Conservation (phyloP, 2,329 filamentous ascomycete genomes). For the Hymenoscyphus albidus region DNA sequence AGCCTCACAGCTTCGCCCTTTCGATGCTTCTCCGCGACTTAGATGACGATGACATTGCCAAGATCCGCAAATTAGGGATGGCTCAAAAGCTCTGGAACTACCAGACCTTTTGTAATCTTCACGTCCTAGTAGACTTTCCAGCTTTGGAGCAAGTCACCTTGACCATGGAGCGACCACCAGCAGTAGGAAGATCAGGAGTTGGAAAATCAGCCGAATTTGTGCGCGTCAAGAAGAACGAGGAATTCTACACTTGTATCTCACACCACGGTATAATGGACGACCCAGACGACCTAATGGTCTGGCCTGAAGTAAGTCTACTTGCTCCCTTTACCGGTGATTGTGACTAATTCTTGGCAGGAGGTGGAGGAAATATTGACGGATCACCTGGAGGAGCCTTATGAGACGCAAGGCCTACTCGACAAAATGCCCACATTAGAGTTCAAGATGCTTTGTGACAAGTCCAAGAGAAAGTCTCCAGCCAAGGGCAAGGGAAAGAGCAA, state of each 20-base stretch:
- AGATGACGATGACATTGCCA: conserved; percentile 1
- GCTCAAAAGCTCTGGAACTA: conserved; percentile 5
- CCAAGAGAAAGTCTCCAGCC: background rate
- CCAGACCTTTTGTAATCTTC: conserved; percentile 6
- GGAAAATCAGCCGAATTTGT: background rate
- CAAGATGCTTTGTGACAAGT: background rate
- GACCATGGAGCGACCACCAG: background rate
- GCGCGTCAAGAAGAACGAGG: background rate
- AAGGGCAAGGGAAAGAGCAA: conserved; percentile 3
- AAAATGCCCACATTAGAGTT: conserved; percentile 3
- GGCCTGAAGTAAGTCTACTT: background rate
- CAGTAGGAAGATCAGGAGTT: background rate
- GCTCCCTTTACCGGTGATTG: background rate
- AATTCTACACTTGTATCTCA: background rate
- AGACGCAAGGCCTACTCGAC: background rate
- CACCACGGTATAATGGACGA: background rate
- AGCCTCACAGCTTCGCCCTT: background rate
- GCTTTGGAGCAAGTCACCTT: background rate
- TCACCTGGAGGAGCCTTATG: background rate
- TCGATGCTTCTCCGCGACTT: background rate
- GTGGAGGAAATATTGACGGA: background rate
- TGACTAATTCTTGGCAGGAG: background rate
- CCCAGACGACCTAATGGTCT: background rate
- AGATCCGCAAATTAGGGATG: conserved; percentile 1
- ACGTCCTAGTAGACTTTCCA: conserved; percentile 1